Conservation (phyloP, 768 basidiomycete species). For the Lactifluus hygrophoroides region DNA sequence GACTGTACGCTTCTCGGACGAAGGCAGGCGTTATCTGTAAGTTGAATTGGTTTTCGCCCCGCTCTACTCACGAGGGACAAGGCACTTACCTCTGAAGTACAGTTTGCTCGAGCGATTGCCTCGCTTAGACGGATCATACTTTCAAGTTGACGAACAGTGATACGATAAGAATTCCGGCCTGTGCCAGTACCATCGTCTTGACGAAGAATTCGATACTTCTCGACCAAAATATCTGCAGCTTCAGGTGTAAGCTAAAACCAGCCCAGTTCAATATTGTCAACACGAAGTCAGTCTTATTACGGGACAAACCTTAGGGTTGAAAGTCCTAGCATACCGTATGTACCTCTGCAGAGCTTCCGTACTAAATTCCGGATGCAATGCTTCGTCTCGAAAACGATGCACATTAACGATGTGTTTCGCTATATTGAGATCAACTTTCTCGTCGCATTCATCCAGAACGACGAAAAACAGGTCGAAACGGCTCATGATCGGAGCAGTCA, state of each 20-base stretch:
- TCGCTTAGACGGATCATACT: slow-evolving; percentile 98
- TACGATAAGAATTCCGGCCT: slow-evolving; percentile 89
- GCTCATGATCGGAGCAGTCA: slow-evolving; percentile 99
- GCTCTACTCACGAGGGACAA: neutral
- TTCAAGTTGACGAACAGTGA: slow-evolving; percentile 96
- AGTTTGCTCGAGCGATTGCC: slow-evolving; percentile 95
- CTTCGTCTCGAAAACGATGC: slow-evolving; percentile 90
- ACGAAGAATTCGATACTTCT: slow-evolving; percentile 86
- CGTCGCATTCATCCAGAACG: slow-evolving; percentile 94
- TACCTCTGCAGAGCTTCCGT: slow-evolving; percentile 95
- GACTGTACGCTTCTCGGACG: slow-evolving; percentile 90
- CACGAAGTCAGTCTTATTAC: neutral
- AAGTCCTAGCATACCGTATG: slow-evolving; percentile 94
- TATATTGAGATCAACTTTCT: slow-evolving; percentile 84
- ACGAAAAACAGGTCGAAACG: slow-evolving; percentile 98
- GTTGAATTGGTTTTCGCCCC: neutral
- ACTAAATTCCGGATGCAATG: slow-evolving; percentile 93
- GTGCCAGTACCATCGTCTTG: slow-evolving; percentile 88
- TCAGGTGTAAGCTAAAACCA: slow-evolving; percentile 72
- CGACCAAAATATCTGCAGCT: slow-evolving; percentile 86
- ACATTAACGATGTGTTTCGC: slow-evolving; percentile 97
- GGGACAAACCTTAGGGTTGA: slow-evolving; percentile 79
- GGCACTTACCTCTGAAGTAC: slow-evolving; percentile 70
- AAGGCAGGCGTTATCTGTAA: slow-evolving; percentile 83
- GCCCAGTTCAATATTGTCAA: slow-evolving; percentile 4